These are phyloP conservation scores for Odontarrhena argentea DNA, from an alignment of 345 rosid genomes.

Conservation along the genomic window DNA sequence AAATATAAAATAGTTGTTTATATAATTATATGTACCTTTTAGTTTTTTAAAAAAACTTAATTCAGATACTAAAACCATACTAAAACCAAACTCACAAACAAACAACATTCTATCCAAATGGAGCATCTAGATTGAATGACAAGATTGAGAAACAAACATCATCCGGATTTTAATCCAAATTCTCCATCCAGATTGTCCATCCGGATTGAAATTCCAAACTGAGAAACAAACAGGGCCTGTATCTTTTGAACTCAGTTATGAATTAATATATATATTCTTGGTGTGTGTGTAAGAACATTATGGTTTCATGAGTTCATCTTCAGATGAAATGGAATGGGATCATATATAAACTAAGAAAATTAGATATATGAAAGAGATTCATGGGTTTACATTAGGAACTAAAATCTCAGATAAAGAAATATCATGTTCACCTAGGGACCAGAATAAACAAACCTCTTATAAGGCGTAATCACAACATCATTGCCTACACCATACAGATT, in stretches of 20 bases:
- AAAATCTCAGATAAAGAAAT: conserved; percentile 1
- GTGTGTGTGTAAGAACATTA: neutral
- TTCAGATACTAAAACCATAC: too few relatives aligned
- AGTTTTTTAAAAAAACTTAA: too few relatives aligned
- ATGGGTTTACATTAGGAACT: conserved; percentile 13
- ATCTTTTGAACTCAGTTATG: conserved; percentile 7
- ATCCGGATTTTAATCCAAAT: too few relatives aligned
- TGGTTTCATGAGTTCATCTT: neutral
- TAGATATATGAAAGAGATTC: conserved; percentile 4
- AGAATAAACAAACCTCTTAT: conserved; percentile 7
- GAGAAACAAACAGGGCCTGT: too few relatives aligned
- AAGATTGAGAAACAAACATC: too few relatives aligned
- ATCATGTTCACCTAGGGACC: conserved; percentile 15
- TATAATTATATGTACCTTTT: too few relatives aligned
- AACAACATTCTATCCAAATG: too few relatives aligned
- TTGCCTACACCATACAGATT: conserved; percentile 9
- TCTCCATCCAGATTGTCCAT: too few relatives aligned
- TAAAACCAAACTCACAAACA: too few relatives aligned
- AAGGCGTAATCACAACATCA: conserved; percentile 14
- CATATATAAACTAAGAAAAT: neutral
- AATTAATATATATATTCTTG: neutral
- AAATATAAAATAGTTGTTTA: too few relatives aligned
- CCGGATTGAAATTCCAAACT: too few relatives aligned
- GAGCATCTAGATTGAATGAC: too few relatives aligned
- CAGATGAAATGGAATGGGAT: neutral